Conservation (phyloP, 2,329 filamentous ascomycete species). For the Pseudocercospora fijiensis region DNA sequence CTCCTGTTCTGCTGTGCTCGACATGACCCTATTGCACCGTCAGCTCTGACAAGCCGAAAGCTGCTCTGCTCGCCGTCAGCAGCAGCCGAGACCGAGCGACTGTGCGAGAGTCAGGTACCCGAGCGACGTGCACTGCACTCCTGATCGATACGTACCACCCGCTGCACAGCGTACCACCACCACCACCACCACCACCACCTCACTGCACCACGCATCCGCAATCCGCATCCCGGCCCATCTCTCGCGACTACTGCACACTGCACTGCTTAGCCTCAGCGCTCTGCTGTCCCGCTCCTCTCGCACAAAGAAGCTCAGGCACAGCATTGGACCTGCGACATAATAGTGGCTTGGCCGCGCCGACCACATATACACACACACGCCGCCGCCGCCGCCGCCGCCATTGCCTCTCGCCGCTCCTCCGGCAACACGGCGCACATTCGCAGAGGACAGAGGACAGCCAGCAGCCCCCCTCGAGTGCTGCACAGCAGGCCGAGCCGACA, state of each 20-base stretch:
- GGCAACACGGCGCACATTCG: conserved; percentile 1
- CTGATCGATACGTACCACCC: neutral
- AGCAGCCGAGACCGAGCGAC: conserved; percentile 1
- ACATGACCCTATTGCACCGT: too few species aligned
- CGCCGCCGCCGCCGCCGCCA: conserved; percentile 8
- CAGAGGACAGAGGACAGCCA: conserved; percentile 5
- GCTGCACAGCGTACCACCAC: too few species aligned
- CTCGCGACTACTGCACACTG: neutral
- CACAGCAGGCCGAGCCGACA: conserved; percentile 16
- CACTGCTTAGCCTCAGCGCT: neutral
- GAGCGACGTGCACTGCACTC: neutral
- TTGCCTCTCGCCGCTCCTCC: conserved; percentile 12
- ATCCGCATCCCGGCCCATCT: neutral
- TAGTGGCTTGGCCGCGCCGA: neutral
- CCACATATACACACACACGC: conserved; percentile 5
- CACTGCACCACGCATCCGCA: neutral
- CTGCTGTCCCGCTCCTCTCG: neutral
- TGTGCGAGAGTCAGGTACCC: neutral
- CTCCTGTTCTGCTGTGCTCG: too few species aligned
- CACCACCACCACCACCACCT: too few species aligned
- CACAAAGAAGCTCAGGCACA: neutral
- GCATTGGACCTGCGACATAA: neutral
- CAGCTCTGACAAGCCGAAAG: too few species aligned
- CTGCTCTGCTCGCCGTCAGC: neutral
- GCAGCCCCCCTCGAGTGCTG: neutral